Evolutionary conservation across 2,329 filamentous ascomycete species (phyloP).

Genomic region (Xylaria sp.): DNA sequence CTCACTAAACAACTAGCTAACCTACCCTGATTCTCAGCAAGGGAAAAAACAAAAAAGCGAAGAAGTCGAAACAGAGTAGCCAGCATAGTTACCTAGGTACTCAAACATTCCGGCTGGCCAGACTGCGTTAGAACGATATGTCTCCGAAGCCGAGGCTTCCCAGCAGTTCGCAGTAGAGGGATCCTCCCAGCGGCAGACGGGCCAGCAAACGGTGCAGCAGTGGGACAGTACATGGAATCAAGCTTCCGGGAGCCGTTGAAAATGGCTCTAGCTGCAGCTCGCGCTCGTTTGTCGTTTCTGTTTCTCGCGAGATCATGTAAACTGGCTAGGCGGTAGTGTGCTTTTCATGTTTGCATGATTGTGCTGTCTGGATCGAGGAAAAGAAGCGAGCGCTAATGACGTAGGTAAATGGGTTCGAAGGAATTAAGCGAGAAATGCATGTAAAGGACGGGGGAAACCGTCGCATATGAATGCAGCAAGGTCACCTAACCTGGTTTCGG

Average conservation of each 20-base stretch:
- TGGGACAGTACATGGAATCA: slow-evolving; percentile 21
- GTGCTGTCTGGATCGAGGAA: background rate
- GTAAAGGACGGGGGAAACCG: slow-evolving; percentile 7
- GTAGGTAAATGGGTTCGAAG: slow-evolving; percentile 5
- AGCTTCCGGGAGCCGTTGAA: slow-evolving; percentile 15
- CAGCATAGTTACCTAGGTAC: background rate
- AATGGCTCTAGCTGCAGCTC: background rate
- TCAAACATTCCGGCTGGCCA: slow-evolving; percentile 2
- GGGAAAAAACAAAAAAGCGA: background rate
- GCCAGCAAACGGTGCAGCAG: slow-evolving; percentile 23
- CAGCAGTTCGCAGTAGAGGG: slow-evolving; percentile 21
- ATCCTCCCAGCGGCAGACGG: slow-evolving; percentile 14
- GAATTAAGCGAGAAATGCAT: slow-evolving; percentile 15
- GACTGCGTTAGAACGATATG: slow-evolving; percentile 20
- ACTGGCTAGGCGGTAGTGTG: background rate
- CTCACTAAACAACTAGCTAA: background rate
- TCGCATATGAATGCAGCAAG: slow-evolving; percentile 9
- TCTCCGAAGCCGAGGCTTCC: slow-evolving; percentile 13
- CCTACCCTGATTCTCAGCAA: slow-evolving; percentile 7
- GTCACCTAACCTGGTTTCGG: slow-evolving; percentile 9
- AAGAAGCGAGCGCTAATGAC: slow-evolving; percentile 15
- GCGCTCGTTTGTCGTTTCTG: background rate
- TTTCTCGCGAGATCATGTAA: slow-evolving; percentile 2
- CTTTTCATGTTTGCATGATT: background rate
- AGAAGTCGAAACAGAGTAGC: background rate